These are phyloP conservation scores for Flueggea neowawraea DNA, from an alignment of 441 rosid species.

Conservation along the genomic window DNA sequence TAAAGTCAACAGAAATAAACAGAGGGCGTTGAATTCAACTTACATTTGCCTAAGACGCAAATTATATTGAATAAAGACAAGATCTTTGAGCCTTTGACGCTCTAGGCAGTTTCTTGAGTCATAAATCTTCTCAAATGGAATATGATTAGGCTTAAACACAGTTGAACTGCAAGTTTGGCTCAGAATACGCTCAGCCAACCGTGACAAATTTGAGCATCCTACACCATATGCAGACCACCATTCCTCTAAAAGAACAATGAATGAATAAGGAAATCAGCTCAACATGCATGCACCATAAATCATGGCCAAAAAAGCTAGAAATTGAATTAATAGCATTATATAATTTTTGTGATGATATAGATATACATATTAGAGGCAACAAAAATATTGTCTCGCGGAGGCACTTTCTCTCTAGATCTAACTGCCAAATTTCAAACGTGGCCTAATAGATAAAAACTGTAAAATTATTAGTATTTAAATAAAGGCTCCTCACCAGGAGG, in stretches of 20 bases:
- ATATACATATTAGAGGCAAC: no score
- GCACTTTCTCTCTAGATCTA: no score
- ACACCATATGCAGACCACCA: conserved; percentile 99
- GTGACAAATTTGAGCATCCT: conserved; percentile 84
- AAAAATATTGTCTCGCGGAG: no score
- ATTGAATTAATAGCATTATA: neutral
- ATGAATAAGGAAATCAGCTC: neutral
- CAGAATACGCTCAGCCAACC: conserved; percentile 70
- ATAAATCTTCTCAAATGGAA: conserved; percentile 42
- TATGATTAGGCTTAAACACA: conserved; percentile 35
- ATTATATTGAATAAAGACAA: conserved; percentile 31
- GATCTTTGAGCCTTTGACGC: conserved; percentile 25
- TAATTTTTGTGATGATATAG: neutral
- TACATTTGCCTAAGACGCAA: conserved; percentile 28
- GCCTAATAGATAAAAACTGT: no score
- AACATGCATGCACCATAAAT: neutral
- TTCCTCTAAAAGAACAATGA: conserved; percentile 46
- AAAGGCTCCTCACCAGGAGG: conserved; percentile 63
- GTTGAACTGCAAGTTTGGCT: conserved; percentile 74
- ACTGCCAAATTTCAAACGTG: no score
- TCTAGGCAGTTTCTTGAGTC: conserved; percentile 39
- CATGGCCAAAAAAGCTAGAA: neutral
- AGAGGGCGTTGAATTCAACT: conserved; percentile 17
- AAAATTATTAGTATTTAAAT: neutral
- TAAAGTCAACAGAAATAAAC: neutral